Percentiles rank a stretch among this genome's conserved stretches.
Conservation (phyloP, 768 basidiomycete species). For the Rhodotorula babjevae region DNA sequence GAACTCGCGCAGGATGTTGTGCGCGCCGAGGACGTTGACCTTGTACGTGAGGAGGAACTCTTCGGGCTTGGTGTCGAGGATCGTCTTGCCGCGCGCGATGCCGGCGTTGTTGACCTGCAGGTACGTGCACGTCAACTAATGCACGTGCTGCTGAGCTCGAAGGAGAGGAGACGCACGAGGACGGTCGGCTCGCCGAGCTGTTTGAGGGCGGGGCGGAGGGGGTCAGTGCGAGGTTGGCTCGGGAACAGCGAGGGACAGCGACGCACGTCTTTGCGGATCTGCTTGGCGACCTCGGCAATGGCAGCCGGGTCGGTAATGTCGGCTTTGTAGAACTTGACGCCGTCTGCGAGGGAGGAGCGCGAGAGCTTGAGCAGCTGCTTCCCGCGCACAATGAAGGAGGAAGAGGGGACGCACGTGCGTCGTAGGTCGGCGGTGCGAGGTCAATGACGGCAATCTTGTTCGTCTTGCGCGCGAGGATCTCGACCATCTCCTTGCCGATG, state of each 20-base stretch:
- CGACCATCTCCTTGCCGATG: conserved; percentile 34
- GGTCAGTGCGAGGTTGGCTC: too few relatives aligned
- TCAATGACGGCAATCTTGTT: conserved; percentile 31
- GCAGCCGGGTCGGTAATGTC: conserved; percentile 27
- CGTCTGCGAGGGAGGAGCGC: background rate
- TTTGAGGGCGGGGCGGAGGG: background rate
- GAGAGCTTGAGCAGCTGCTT: background rate
- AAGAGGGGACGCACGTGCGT: conserved; percentile 4
- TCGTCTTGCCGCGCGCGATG: conserved; percentile 32
- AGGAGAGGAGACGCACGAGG: background rate
- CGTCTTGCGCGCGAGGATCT: conserved; percentile 22
- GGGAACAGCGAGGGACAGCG: too few relatives aligned
- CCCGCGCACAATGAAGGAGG: fast-evolving
- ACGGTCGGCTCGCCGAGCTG: conserved; percentile 34
- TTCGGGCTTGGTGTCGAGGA: conserved; percentile 20
- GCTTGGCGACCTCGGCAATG: conserved; percentile 27
- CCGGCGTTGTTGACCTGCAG: conserved; percentile 33
- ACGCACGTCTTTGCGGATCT: conserved; percentile 24
- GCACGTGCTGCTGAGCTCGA: background rate
- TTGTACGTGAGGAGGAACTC: conserved; percentile 31
- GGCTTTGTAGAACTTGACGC: conserved; percentile 25
- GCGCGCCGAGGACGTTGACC: conserved; percentile 27
- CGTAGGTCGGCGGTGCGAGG: conserved; percentile 23
- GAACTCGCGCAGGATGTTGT: conserved; percentile 35
- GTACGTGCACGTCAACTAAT: background rate